Conservation (phyloP, 2,329 filamentous ascomycete species). For the Paracamarosporium sp. region DNA sequence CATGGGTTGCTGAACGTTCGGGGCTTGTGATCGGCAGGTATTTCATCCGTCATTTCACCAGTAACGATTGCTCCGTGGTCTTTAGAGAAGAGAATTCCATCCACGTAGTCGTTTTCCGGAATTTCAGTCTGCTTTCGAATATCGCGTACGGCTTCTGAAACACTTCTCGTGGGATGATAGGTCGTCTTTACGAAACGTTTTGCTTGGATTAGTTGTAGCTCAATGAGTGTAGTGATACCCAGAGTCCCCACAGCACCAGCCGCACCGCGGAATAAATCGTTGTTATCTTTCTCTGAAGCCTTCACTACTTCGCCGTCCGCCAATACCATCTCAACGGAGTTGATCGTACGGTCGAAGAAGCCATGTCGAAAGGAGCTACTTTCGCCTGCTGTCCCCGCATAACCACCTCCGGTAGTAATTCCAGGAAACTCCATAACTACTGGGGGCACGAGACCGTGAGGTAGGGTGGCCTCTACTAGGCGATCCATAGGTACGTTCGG, state of each 20-base stretch:
- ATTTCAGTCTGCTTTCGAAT: conserved; percentile 47
- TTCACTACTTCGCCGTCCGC: conserved; percentile 64
- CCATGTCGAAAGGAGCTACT: conserved; percentile 73
- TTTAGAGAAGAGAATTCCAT: conserved; percentile 58
- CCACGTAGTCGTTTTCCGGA: conserved; percentile 53
- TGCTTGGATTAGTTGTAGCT: conserved; percentile 55
- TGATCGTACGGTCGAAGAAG: conserved; percentile 68
- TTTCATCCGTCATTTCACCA: conserved; percentile 50
- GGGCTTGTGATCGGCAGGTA: conserved; percentile 33
- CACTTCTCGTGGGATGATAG: conserved; percentile 53
- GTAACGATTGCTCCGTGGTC: conserved; percentile 53
- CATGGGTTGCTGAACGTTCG: conserved; percentile 51
- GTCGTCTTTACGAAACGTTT: conserved; percentile 58
- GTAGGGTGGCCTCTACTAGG: conserved; percentile 65
- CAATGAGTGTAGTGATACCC: conserved; percentile 68
- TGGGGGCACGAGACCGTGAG: conserved; percentile 64
- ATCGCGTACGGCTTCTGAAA: conserved; percentile 51
- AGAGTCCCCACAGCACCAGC: conserved; percentile 71
- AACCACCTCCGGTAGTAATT: conserved; percentile 74
- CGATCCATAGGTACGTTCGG: conserved; percentile 74
- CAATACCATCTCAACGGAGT: conserved; percentile 69
- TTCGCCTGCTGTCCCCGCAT: conserved; percentile 71
- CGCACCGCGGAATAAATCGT: conserved; percentile 69
- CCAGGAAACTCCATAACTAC: conserved; percentile 76
- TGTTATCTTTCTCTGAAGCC: conserved; percentile 61